phyloP scores from a whole-genome alignment of 768 basidiomycete species.

The Galerina sulciceps region DNA sequence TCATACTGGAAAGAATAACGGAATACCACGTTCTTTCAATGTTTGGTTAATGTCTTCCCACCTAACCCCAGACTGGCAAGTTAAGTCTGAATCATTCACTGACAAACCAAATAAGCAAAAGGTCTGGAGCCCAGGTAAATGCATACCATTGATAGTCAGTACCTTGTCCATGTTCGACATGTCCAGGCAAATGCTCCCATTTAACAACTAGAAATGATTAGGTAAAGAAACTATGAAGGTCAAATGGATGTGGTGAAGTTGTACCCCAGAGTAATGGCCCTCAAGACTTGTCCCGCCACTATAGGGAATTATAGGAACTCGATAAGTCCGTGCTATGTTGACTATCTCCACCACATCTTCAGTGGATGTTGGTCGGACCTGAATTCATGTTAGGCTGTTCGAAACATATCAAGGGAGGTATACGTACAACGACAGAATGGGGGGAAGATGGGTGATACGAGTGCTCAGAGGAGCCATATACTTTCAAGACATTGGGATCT shows the following conservation, averaged over 20 bases:
- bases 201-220: conserved; percentile 34
- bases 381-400: conserved; percentile 21
- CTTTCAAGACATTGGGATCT: conserved; percentile 50
- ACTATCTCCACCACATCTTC: conserved; percentile 85
- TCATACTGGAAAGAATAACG: conserved; percentile 85
- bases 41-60: conserved; percentile 82
- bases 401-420: not conserved
- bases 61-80: conserved; percentile 74
- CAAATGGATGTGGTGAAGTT: conserved; percentile 19
- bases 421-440: conserved; percentile 53
- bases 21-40: conserved; percentile 70
- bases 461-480: conserved; percentile 70
- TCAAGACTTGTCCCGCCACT: conserved; percentile 89
- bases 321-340: conserved; percentile 72
- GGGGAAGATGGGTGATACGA: conserved; percentile 67
- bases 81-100: conserved; percentile 77
- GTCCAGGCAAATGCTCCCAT: conserved; percentile 82
- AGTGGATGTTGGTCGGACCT: conserved; percentile 67
- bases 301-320: conserved; percentile 79
- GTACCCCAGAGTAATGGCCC: conserved; percentile 81
- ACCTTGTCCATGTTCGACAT: conserved; percentile 85
- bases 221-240: not conserved
- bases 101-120: not conserved
- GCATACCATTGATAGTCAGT: conserved; percentile 70
- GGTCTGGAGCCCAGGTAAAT: not conserved